These are phyloP conservation scores for Lathyrus oleraceus DNA, from an alignment of 306 rosid genomes.

Conservation along the genomic window DNA sequence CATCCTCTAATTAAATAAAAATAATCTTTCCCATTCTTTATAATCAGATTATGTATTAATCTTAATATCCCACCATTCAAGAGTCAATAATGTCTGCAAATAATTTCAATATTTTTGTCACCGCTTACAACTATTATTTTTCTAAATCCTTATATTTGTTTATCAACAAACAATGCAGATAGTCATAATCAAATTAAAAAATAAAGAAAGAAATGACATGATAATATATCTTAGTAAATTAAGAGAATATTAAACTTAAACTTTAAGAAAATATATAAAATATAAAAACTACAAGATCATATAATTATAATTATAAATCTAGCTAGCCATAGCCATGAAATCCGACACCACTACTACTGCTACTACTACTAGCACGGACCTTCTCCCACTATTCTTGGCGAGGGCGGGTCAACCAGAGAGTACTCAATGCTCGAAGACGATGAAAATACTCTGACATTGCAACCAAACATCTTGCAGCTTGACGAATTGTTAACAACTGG, in stretches of 20 bases:
- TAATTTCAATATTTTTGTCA: slow-evolving; percentile 7
- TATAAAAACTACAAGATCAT: slow-evolving; percentile 21
- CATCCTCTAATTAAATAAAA: not conserved
- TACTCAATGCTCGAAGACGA: slow-evolving; percentile 92
- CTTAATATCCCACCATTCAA: not conserved
- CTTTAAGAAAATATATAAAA: slow-evolving; percentile 2
- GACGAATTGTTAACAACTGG: slow-evolving; percentile 74
- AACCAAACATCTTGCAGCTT: slow-evolving; percentile 82
- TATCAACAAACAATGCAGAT: slow-evolving; percentile 22
- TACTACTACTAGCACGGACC: not conserved
- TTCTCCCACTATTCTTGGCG: slow-evolving; percentile 54
- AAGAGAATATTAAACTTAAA: slow-evolving; percentile 12
- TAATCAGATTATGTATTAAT: not conserved
- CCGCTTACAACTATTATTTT: not conserved
- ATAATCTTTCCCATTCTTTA: not conserved
- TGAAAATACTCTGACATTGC: slow-evolving; percentile 84
- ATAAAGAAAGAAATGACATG: not conserved
- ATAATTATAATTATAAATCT: not conserved
- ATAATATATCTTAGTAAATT: not conserved
- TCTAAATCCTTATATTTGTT: slow-evolving; percentile 26
- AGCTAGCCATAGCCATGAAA: slow-evolving; percentile 13
- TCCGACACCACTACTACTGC: not conserved
- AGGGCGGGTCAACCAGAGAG: slow-evolving; percentile 84
- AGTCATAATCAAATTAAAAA: not conserved
- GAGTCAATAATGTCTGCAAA: slow-evolving; percentile 11